Evolutionary conservation across 768 basidiomycete species (phyloP), one percentile per base, ranked within the genome.

Genomic region (Lactarius quietus): DNA sequence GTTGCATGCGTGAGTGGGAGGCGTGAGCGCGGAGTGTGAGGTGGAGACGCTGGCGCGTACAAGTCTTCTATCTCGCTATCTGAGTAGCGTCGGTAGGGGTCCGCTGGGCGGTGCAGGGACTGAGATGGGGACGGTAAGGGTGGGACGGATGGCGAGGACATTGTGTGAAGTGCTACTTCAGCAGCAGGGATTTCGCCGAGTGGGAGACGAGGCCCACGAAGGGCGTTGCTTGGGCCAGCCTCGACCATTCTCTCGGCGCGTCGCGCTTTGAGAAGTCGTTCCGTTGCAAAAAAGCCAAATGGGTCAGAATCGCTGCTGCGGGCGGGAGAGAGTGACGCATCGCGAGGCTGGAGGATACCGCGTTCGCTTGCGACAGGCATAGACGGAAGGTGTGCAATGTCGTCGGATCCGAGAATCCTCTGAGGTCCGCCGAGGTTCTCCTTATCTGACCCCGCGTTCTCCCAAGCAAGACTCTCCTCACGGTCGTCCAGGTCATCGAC

Each of bases 41-140:
- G 66, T 14, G 60, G 57, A 23, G 66, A 61, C 35, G 61, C 67
- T 38, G 69, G 64, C 7, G 61, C 64, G 57, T 70, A 70, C 28
- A 70, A n/a, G 54, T 65, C 69, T 26, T 70, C 69, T 39, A 70
- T 63, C n/a, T 64, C 63, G 56, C 67, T 68, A 54, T 68, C 67
- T 4, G 69, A 70, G 48, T 70, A 70, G 12, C 60, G 63, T 33
- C n/a, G 57, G 45, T 61, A 39, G 5, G 60, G n/a, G 20, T 52
- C 41, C 26, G 59, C 36, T 12, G 57, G 38, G 3, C 58, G 15
- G 26, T 51, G 35, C 26, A 39, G 67, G 5, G 58, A 55, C 36
- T 59, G 57, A n/a, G 63, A 61, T 4, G 43, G 33, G 23, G 57
- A 61, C 29, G 20, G 33, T 3, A 33, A 28, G 17, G 28, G 31